Percentiles rank a stretch among this genome's conserved stretches.
Conservation (phyloP, 306 rosid genomes). For the Prunus mume region DNA sequence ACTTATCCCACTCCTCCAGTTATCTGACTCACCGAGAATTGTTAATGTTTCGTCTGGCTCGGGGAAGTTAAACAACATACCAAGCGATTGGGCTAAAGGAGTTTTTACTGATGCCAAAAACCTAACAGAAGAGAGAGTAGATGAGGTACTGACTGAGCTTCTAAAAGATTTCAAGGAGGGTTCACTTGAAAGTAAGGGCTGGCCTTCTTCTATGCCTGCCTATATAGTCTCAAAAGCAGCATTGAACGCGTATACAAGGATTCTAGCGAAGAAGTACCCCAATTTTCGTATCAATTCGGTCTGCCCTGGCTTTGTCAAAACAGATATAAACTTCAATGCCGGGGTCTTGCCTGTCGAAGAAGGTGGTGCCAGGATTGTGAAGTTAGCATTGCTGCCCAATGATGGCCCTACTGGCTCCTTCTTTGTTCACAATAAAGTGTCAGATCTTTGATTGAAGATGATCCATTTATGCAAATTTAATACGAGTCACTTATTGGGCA, state of each 20-base stretch:
- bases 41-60: constrained; percentile 43
- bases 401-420: constrained; percentile 50
- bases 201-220: constrained; percentile 33
- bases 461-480: not conserved
- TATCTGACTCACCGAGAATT: constrained; percentile 55
- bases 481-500: not conserved
- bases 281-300: constrained; percentile 37
- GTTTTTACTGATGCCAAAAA: constrained; percentile 37
- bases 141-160: constrained; percentile 36
- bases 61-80: constrained; percentile 37
- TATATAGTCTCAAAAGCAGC: constrained; percentile 48
- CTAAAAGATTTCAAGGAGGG: constrained; percentile 42
- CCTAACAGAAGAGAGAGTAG: constrained; percentile 46
- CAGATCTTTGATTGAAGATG: constrained; percentile 7
- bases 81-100: constrained; percentile 38
- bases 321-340: constrained; percentile 1
- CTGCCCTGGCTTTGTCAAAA: constrained; percentile 45
- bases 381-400: constrained; percentile 45
- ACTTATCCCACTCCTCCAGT: constrained; percentile 52
- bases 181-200: constrained; percentile 37
- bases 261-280: constrained; percentile 43
- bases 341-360: constrained; percentile 42
- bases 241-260: constrained; percentile 46
- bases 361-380: constrained; percentile 49
- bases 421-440: constrained; percentile 26